Evolutionary conservation across 2,329 filamentous ascomycete species (phyloP).

Genomic region (Fusarium phyllophilum): DNA sequence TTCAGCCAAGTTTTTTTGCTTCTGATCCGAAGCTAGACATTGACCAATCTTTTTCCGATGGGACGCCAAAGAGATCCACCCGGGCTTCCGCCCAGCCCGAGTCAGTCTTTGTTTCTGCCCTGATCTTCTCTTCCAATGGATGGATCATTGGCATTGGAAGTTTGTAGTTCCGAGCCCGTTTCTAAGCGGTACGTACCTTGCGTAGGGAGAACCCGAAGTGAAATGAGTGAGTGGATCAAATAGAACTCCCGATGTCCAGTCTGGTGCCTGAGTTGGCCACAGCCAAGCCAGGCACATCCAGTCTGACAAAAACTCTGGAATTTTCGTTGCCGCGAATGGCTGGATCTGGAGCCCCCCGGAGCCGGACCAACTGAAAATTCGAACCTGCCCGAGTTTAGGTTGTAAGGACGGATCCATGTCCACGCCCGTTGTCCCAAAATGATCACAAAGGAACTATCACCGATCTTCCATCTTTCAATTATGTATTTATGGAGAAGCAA

Average conservation of each 20-base stretch:
- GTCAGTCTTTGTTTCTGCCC: conserved; percentile 25
- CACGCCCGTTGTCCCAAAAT: not conserved
- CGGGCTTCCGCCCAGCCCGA: conserved; percentile 27
- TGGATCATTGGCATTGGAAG: conserved; percentile 4
- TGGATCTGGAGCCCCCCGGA: conserved; percentile 2
- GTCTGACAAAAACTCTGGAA: conserved; percentile 16
- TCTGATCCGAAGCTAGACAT: conserved; percentile 22
- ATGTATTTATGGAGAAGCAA: not conserved
- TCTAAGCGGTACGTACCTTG: not conserved
- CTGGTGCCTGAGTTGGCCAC: conserved; percentile 14
- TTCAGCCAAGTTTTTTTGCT: conserved; percentile 23
- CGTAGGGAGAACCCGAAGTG: not conserved
- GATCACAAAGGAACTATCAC: conserved; percentile 8
- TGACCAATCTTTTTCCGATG: conserved; percentile 21
- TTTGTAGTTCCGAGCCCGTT: conserved; percentile 18
- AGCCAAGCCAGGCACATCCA: conserved; percentile 6
- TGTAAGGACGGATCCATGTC: not conserved
- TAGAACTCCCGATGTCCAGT: not conserved
- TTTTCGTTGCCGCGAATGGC: conserved; percentile 28
- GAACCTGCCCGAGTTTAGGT: not conserved
- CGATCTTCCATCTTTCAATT: not conserved
- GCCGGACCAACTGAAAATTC: conserved; percentile 15
- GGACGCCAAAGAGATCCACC: conserved; percentile 18
- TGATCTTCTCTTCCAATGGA: not conserved
- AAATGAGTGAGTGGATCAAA: not conserved